A percentile compares a stretch with the other conserved stretches of the same genome.
Evolutionary conservation across 106 monocot species (phyloP).

Genomic region (Acorus gramineus): DNA sequence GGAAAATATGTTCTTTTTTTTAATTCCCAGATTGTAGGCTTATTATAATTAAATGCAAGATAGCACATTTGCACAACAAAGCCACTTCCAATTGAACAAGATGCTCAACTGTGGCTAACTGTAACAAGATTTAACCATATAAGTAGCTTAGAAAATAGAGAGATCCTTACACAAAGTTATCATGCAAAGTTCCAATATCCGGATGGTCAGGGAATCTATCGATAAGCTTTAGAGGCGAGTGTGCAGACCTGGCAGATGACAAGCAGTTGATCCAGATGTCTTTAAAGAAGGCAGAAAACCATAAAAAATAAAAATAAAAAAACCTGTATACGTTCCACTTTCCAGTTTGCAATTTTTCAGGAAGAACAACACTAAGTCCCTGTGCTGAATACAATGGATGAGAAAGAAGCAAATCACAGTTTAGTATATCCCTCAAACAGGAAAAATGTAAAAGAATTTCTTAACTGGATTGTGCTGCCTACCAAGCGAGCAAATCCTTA

Average conservation of each 20-base stretch:
- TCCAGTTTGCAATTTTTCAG: slow-evolving; percentile 67
- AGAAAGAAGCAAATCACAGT: background rate
- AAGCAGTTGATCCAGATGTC: slow-evolving; percentile 2
- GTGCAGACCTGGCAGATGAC: slow-evolving; percentile 47
- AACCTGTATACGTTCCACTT: slow-evolving; percentile 99
- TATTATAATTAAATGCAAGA: no score
- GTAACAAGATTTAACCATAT: no score
- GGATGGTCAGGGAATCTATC: slow-evolving; percentile 45
- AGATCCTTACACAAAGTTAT: slow-evolving; percentile 83
- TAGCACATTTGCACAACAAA: no score
- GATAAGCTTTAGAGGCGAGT: slow-evolving; percentile 65
- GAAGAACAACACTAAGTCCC: slow-evolving; percentile 62
- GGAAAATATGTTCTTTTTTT: no score
- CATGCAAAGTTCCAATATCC: slow-evolving; percentile 80
- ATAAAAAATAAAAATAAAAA: slow-evolving; percentile 1
- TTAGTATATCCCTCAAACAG: no score
- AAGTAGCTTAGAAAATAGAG: no score
- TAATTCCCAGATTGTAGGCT: no score
- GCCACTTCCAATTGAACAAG: no score
- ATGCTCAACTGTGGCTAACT: no score
- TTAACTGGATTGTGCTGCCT: no score
- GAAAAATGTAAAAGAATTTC: no score
- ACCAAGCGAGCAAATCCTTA: no score
- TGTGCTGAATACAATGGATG: slow-evolving; percentile 33
- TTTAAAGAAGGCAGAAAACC: background rate